A percentile compares a stretch with the other conserved stretches of the same genome.
Conservation (phyloP, 2,329 filamentous ascomycete species). For the Colletotrichum sp. region DNA sequence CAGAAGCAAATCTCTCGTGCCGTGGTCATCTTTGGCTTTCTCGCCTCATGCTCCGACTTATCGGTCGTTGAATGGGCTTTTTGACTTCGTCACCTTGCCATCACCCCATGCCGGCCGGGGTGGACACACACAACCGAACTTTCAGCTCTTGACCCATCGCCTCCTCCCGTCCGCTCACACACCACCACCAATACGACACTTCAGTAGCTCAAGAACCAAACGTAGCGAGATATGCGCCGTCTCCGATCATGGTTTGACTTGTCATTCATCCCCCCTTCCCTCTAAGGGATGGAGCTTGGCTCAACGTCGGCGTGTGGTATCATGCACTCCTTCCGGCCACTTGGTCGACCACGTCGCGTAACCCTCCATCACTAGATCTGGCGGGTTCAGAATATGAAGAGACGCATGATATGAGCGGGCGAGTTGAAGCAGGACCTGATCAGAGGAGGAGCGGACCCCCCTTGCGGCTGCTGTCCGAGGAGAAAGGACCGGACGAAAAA, state of each 20-base stretch:
- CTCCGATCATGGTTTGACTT: background rate
- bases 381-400: background rate
- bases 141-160: background rate
- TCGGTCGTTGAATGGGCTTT: background rate
- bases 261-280: background rate
- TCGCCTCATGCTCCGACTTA: background rate
- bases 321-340: background rate
- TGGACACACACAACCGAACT: background rate
- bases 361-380: background rate
- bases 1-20: background rate
- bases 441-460: background rate
- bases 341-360: background rate
- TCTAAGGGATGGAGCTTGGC: background rate
- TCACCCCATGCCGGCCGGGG: background rate
- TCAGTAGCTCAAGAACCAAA: background rate
- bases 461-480: background rate
- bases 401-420: background rate
- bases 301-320: background rate
- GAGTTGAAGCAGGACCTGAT: background rate
- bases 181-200: background rate
- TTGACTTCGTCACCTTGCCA: background rate
- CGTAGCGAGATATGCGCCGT: background rate
- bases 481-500: background rate
- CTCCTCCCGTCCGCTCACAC: background rate
- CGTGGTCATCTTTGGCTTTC: background rate